These are phyloP conservation scores for Xylaria flabelliformis DNA, from an alignment of 495 filamentous ascomycete species.

Conservation along the genomic window DNA sequence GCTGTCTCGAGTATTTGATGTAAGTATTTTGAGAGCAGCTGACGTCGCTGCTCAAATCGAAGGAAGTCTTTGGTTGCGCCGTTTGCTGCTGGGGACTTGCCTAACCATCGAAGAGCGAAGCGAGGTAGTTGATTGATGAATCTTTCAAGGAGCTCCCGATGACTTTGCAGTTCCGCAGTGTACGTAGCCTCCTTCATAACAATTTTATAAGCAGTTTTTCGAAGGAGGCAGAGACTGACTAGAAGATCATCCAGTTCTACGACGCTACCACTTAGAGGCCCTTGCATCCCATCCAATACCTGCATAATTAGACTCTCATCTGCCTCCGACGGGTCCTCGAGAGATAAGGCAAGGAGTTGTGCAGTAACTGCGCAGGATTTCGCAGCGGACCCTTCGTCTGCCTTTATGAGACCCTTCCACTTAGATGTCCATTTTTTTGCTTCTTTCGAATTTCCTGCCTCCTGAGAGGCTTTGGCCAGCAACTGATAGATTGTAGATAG, in stretches of 20 bases:
- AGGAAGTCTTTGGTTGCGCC: constrained; percentile 56
- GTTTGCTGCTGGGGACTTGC: constrained; percentile 52
- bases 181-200: constrained; percentile 39
- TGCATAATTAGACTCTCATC: constrained; percentile 50
- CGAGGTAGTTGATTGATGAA: constrained; percentile 60
- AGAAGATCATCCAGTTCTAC: constrained; percentile 74
- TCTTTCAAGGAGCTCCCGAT: constrained; percentile 48
- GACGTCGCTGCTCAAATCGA: constrained; percentile 62
- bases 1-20: constrained; percentile 63
- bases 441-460: constrained; percentile 50
- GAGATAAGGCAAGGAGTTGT: constrained; percentile 52
- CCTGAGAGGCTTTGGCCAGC: constrained; percentile 50
- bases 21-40: constrained; percentile 52
- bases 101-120: constrained; percentile 62
- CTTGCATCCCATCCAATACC: constrained; percentile 59
- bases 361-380: constrained; percentile 51
- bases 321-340: constrained; percentile 42
- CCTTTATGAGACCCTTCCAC: constrained; percentile 41
- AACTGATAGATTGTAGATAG: constrained; percentile 49
- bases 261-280: constrained; percentile 67
- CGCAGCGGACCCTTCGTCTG: constrained; percentile 50
- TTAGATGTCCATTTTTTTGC: constrained; percentile 57
- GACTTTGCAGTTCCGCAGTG: constrained; percentile 5
- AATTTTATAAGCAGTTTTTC: constrained; percentile 64
- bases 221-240: constrained; percentile 64